Evolutionary conservation across 805 yeast species (phyloP).

Genomic region (Sugiyamaella smithiae): DNA sequence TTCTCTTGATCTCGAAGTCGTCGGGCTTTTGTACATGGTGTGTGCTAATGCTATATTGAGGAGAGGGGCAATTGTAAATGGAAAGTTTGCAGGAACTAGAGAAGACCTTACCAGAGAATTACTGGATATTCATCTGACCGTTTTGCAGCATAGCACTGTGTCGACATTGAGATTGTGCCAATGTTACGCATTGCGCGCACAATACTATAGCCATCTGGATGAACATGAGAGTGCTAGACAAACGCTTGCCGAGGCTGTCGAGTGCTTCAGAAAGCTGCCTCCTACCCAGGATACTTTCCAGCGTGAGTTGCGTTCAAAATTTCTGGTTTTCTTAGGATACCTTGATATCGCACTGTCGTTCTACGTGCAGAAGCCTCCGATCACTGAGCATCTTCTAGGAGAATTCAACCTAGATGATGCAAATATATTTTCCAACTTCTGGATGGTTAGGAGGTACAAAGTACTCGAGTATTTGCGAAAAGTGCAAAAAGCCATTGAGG

Average conservation of each 20-base stretch:
- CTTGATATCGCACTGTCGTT: background rate
- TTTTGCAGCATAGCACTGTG: background rate
- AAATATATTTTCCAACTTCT: background rate
- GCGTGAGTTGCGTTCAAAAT: background rate
- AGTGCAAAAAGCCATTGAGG: background rate
- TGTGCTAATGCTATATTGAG: slow-evolving; percentile 8
- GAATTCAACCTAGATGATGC: background rate
- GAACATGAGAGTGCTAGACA: background rate
- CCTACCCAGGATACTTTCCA: background rate
- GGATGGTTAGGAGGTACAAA: background rate
- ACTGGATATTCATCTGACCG: background rate
- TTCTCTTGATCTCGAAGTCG: background rate
- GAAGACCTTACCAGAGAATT: background rate
- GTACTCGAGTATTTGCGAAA: background rate
- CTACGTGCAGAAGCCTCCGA: background rate
- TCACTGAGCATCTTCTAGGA: background rate
- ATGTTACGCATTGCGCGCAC: background rate
- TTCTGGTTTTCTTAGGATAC: background rate
- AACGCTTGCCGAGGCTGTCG: background rate
- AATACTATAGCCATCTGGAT: background rate
- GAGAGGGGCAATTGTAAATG: slow-evolving; percentile 2
- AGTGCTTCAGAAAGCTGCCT: background rate
- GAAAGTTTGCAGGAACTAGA: background rate
- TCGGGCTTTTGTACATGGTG: slow-evolving; percentile 7
- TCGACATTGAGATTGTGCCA: background rate